Evolutionary conservation across 1,284 basidiomycete genomes (phyloP).

Genomic region (Leucoagaricus sp.): DNA sequence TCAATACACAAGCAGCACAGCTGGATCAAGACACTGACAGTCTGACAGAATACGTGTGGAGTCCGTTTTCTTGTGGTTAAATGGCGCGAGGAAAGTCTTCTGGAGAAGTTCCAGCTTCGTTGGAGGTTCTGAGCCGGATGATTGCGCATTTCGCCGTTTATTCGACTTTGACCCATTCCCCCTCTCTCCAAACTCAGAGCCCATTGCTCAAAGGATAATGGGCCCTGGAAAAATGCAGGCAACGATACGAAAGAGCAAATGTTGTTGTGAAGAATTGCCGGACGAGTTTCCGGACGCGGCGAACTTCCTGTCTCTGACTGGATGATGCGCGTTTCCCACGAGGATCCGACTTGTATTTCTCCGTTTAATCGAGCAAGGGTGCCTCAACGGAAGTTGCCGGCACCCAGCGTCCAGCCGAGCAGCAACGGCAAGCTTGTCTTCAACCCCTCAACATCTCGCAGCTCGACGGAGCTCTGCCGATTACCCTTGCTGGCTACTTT

Average conservation of each 20-base stretch:
- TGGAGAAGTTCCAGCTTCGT: slow-evolving; percentile 63
- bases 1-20: slow-evolving; percentile 1
- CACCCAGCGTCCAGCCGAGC: no score
- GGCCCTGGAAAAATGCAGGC: slow-evolving; percentile 14
- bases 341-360: slow-evolving; percentile 6
- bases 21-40: slow-evolving; percentile 45
- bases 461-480: no score
- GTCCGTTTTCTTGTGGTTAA: slow-evolving; percentile 64
- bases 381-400: no score
- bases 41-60: slow-evolving; percentile 71
- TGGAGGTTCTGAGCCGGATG: slow-evolving; percentile 29
- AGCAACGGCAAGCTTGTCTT: no score
- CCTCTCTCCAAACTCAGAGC: slow-evolving; percentile 22
- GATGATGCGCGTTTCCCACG: slow-evolving; percentile 23
- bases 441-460: no score
- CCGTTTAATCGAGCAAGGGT: no score
- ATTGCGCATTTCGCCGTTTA: slow-evolving; percentile 19
- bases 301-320: neutral
- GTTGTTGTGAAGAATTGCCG: slow-evolving; percentile 12
- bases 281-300: slow-evolving; percentile 6
- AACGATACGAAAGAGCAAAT: slow-evolving; percentile 21
- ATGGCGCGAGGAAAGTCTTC: slow-evolving; percentile 66
- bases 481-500: no score
- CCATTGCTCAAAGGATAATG: slow-evolving; percentile 26
- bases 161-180: slow-evolving; percentile 17